Percentiles rank a stretch among this genome's conserved stretches.
phyloP scores from a whole-genome alignment of 306 rosid species.

The Spatholobus suberectus region DNA sequence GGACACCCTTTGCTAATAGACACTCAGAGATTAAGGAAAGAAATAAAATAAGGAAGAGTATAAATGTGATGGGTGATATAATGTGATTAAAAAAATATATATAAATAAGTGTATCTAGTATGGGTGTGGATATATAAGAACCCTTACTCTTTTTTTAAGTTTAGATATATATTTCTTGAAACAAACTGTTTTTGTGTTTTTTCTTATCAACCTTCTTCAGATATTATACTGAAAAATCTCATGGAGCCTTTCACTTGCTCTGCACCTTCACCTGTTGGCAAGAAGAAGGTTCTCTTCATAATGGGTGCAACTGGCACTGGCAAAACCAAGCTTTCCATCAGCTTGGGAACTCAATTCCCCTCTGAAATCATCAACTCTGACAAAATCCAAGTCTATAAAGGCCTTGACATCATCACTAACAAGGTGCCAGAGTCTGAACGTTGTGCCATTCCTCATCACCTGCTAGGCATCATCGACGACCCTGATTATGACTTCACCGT shows the following conservation, averaged over 20 bases:
- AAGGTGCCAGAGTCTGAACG: not conserved
- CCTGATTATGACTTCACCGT: conserved; percentile 29
- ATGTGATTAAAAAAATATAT: no score
- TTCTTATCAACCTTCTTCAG: not conserved
- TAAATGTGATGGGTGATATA: no score
- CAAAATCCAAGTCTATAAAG: conserved; percentile 5
- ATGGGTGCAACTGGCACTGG: conserved; percentile 24
- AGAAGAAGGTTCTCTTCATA: not conserved
- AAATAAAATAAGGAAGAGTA: no score
- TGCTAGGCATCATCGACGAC: conserved; percentile 29
- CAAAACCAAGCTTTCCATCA: not conserved
- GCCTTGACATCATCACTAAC: not conserved
- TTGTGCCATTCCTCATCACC: conserved; percentile 28
- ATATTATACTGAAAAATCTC: not conserved
- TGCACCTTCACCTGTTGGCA: not conserved
- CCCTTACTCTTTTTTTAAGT: no score
- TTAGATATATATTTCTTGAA: no score
- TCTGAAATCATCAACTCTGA: not conserved
- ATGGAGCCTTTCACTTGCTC: not conserved
- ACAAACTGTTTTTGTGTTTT: not conserved
- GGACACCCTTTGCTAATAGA: no score
- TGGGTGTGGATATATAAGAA: no score
- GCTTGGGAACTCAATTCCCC: not conserved
- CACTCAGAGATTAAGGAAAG: no score
- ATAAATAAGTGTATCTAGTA: no score